Conservation (phyloP, 805 yeast species). For the Myxozyma kluyveri region DNA sequence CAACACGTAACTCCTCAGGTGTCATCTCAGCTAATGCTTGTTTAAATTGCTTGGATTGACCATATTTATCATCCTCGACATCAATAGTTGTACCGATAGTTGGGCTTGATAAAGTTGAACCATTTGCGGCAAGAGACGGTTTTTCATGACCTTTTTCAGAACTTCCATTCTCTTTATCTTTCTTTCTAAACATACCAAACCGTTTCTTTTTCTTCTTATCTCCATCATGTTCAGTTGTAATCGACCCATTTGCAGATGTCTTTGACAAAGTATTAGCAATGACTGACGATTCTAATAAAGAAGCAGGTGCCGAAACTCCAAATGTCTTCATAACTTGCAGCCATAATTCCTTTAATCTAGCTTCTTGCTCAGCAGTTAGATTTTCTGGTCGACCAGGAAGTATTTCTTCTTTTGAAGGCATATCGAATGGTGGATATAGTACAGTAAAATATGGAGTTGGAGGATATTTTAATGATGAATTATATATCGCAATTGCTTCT, state of each 20-base stretch:
- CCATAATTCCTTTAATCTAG: slow-evolving; percentile 43
- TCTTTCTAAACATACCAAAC: slow-evolving; percentile 31
- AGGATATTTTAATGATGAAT: slow-evolving; percentile 13
- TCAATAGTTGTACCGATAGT: slow-evolving; percentile 5
- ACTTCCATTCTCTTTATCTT: slow-evolving; percentile 11
- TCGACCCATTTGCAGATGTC: slow-evolving; percentile 13
- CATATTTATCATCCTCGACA: slow-evolving; percentile 32
- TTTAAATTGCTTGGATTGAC: slow-evolving; percentile 40
- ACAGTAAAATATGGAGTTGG: slow-evolving; percentile 19
- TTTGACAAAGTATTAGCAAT: slow-evolving; percentile 4
- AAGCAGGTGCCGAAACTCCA: slow-evolving; percentile 28
- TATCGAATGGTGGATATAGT: slow-evolving; percentile 26
- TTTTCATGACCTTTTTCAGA: slow-evolving; percentile 9
- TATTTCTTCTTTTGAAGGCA: slow-evolving; percentile 13
- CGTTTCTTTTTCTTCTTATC: slow-evolving; percentile 26
- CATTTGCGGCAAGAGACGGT: slow-evolving; percentile 18
- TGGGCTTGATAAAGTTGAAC: slow-evolving; percentile 18
- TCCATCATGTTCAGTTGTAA: slow-evolving; percentile 3
- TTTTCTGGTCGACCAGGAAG: slow-evolving; percentile 41
- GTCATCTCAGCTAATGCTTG: slow-evolving; percentile 52
- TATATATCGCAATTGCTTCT: slow-evolving; percentile 6
- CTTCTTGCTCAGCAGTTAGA: slow-evolving; percentile 41
- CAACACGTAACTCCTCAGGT: slow-evolving; percentile 50
- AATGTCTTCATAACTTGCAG: slow-evolving; percentile 27
- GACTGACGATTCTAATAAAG: slow-evolving; percentile 29